Percentiles rank a stretch among this genome's conserved stretches.
Evolutionary conservation across 1,284 basidiomycete species (phyloP).

Genomic region (Omphalotus olearius): DNA sequence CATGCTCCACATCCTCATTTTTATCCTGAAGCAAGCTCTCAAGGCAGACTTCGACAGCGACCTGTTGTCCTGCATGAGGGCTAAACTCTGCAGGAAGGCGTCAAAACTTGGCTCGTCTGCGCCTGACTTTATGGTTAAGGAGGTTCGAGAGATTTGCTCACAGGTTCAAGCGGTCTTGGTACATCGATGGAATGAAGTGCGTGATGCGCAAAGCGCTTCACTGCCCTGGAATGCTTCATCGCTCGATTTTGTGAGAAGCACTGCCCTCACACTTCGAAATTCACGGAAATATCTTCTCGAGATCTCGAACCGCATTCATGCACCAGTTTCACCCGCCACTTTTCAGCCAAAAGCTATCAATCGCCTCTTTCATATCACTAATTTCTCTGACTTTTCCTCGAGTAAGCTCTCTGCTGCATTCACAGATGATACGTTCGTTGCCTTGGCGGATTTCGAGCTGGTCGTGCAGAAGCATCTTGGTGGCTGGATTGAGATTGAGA

Average conservation of each 20-base stretch:
- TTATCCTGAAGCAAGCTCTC: slow-evolving; percentile 23
- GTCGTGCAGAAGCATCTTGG: slow-evolving; percentile 26
- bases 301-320: slow-evolving; percentile 6
- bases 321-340: not conserved
- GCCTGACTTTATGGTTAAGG: too few relatives aligned
- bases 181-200: slow-evolving; percentile 28
- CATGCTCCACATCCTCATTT: slow-evolving; percentile 35
- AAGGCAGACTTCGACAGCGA: slow-evolving; percentile 26
- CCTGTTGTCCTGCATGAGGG: slow-evolving; percentile 28
- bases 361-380: slow-evolving; percentile 4
- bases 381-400: slow-evolving; percentile 3
- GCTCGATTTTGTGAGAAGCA: slow-evolving; percentile 25
- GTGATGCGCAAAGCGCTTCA: slow-evolving; percentile 17
- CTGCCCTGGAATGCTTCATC: slow-evolving; percentile 19
- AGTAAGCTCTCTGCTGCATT: not conserved
- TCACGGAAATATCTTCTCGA: slow-evolving; percentile 20
- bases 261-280: slow-evolving; percentile 19
- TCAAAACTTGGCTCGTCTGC: slow-evolving; percentile 27
- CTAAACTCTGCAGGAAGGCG: slow-evolving; percentile 32
- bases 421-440: slow-evolving; percentile 16
- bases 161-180: slow-evolving; percentile 16
- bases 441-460: slow-evolving; percentile 33
- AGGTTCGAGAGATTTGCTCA: too few relatives aligned
- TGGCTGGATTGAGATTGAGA: slow-evolving; percentile 26
- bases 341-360: slow-evolving; percentile 15